phyloP scores from a whole-genome alignment of 2,329 filamentous ascomycete species.

The Beauveria sp. region DNA sequence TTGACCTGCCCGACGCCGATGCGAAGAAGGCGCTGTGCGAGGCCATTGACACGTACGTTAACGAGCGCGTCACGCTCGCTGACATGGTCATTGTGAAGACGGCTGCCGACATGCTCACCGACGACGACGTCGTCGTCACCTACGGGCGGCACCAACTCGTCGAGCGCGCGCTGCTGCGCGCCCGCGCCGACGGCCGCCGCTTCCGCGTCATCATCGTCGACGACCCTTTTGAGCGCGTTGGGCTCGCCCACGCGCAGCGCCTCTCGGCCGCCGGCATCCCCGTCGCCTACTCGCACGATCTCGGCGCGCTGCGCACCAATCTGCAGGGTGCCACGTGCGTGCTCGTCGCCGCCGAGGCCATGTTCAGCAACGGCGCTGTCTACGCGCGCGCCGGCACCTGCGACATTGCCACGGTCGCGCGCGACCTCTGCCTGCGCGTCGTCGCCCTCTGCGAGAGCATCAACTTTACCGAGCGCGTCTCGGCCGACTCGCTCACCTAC shows the following conservation, averaged over 20 bases:
- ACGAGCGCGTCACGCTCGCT: conserved; percentile 80
- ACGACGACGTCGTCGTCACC: conserved; percentile 77
- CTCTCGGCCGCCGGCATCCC: conserved; percentile 62
- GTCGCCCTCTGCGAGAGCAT: conserved; percentile 93
- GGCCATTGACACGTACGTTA: conserved; percentile 82
- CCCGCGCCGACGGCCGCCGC: conserved; percentile 59
- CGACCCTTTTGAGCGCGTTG: conserved; percentile 45
- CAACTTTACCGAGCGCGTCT: conserved; percentile 83
- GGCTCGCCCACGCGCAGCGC: conserved; percentile 56
- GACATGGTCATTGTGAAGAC: conserved; percentile 77
- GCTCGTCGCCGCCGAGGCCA: conserved; percentile 83
- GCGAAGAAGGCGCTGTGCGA: conserved; percentile 74
- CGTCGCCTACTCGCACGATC: conserved; percentile 70
- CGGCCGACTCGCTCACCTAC: conserved; percentile 84
- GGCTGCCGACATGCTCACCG: conserved; percentile 65
- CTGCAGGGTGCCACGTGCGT: conserved; percentile 63
- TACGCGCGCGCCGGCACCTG: conserved; percentile 85
- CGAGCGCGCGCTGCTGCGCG: conserved; percentile 70
- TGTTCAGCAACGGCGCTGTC: conserved; percentile 90
- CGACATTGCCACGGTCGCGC: conserved; percentile 76
- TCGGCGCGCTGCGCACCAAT: conserved; percentile 68
- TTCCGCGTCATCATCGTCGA: conserved; percentile 86
- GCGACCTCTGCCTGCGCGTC: conserved; percentile 68
- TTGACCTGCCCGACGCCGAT: conserved; percentile 70
- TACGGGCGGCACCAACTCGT: conserved; percentile 84